Percentiles rank a stretch among this genome's conserved stretches.
Evolutionary conservation across 1,284 basidiomycete species (phyloP).

Genomic region (Ganoderma multipileum): DNA sequence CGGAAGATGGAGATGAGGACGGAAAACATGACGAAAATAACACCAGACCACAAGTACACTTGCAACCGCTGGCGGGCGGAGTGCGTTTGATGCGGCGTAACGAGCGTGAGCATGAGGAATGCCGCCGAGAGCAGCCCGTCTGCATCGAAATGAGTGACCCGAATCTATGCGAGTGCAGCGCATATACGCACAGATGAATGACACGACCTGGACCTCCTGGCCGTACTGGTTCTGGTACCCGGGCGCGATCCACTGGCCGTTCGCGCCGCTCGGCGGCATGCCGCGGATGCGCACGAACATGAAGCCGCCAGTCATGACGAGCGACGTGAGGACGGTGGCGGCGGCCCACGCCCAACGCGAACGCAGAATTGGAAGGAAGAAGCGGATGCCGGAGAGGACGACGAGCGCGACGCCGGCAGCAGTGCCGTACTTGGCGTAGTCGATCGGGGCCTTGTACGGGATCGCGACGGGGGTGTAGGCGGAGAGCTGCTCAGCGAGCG

Average conservation of each 20-base stretch:
- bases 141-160: constrained; percentile 41
- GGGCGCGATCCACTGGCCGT: constrained; percentile 82
- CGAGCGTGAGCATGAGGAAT: constrained; percentile 83
- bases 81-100: constrained; percentile 84
- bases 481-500: constrained; percentile 80
- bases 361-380: constrained; percentile 73
- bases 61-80: constrained; percentile 83
- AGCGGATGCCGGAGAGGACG: constrained; percentile 58
- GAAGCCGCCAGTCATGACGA: constrained; percentile 89
- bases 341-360: constrained; percentile 86
- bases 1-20: constrained; percentile 90
- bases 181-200: constrained; percentile 79
- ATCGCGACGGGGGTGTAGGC: constrained; percentile 75
- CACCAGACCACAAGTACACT: constrained; percentile 88
- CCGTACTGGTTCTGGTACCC: constrained; percentile 94
- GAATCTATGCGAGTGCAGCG: background rate
- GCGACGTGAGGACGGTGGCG: constrained; percentile 66
- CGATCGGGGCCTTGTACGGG: constrained; percentile 76
- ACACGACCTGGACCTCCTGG: constrained; percentile 91
- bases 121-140: constrained; percentile 86
- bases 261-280: constrained; percentile 74
- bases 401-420: constrained; percentile 50
- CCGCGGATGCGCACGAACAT: constrained; percentile 97
- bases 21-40: constrained; percentile 88
- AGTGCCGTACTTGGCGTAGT: constrained; percentile 66